Conservation (phyloP, 768 basidiomycete species). For the Krasilnikovozyma curviuscula region DNA sequence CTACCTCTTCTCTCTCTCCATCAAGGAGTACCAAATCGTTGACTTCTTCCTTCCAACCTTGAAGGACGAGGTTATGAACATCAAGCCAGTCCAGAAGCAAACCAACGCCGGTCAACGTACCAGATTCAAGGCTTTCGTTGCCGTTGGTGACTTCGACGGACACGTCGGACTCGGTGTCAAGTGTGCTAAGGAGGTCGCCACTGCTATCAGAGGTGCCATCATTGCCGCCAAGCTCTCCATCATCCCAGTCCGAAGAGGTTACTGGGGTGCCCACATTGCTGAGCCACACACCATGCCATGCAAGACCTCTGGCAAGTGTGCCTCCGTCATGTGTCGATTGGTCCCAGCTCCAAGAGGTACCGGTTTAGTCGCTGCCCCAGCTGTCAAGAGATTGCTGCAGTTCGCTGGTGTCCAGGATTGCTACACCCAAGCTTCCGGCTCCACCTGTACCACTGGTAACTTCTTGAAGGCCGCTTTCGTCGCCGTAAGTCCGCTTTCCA, state of each 20-base stretch:
- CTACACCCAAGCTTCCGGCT: conserved; percentile 96
- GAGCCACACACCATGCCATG: conserved; percentile 98
- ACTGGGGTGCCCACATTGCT: conserved; percentile 98
- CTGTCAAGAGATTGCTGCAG: conserved; percentile 87
- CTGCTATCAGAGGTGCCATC: conserved; percentile 98
- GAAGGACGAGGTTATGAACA: conserved; percentile 99
- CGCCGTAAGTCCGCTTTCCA: conserved; percentile 40
- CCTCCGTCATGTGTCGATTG: conserved; percentile 97
- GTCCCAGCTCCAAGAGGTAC: conserved; percentile 97
- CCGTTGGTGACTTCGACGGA: conserved; percentile 95
- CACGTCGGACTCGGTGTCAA: conserved; percentile 99
- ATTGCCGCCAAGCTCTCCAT: conserved; percentile 95
- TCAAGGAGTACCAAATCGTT: conserved; percentile 99
- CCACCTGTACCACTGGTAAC: conserved; percentile 78
- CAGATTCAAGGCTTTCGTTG: conserved; percentile 99
- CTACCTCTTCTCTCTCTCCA: conserved; percentile 98
- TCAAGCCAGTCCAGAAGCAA: conserved; percentile 99
- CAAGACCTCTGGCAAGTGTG: conserved; percentile 95
- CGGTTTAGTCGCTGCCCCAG: conserved; percentile 97
- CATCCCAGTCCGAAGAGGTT: conserved; percentile 93
- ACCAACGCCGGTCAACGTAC: conserved; percentile 98
- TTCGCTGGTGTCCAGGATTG: conserved; percentile 93
- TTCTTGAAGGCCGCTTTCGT: conserved; percentile 95
- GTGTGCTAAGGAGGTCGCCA: conserved; percentile 99
- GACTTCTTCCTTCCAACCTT: conserved; percentile 97